Percentiles rank a stretch among this genome's conserved stretches.
Evolutionary conservation across 2,329 filamentous ascomycete species (phyloP).

Genomic region (Thelonectria blattea): DNA sequence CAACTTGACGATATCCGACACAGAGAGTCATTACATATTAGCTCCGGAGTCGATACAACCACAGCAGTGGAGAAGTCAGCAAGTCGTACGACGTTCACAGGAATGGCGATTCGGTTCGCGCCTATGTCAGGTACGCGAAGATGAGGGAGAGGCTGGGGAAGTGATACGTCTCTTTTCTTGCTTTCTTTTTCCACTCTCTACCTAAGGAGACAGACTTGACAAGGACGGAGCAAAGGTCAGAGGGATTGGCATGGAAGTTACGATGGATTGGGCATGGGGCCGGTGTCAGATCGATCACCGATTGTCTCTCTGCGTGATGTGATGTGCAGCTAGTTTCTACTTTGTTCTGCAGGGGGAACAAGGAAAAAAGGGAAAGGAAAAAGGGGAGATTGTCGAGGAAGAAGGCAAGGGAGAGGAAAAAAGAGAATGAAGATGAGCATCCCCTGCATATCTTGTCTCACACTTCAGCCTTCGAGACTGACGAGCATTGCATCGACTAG

Average conservation of each 20-base stretch:
- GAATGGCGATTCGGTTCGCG: constrained; percentile 1
- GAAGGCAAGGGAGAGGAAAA: neutral
- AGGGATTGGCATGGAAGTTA: constrained; percentile 6
- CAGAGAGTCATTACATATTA: neutral
- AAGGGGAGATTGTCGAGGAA: neutral
- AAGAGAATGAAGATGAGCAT: neutral
- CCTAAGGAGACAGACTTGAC: neutral
- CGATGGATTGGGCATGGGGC: constrained; percentile 17
- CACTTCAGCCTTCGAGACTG: neutral
- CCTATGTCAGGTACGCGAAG: constrained; percentile 1
- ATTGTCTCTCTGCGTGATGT: neutral
- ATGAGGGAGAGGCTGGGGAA: neutral
- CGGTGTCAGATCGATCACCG: constrained; percentile 11
- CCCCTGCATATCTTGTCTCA: neutral
- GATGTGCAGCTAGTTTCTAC: constrained; percentile 1
- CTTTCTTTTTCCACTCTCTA: neutral
- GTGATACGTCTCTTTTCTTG: neutral
- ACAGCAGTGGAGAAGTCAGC: neutral
- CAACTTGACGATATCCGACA: neutral
- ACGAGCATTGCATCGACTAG: neutral
- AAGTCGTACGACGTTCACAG: constrained; percentile 18
- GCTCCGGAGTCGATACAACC: no score
- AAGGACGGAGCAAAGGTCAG: neutral
- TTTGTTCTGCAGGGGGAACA: constrained; percentile 2
- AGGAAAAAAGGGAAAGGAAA: no score